Base-by-base conservation (phyloP, 139 green algal genomes). In the Volvox africanus region DNA sequence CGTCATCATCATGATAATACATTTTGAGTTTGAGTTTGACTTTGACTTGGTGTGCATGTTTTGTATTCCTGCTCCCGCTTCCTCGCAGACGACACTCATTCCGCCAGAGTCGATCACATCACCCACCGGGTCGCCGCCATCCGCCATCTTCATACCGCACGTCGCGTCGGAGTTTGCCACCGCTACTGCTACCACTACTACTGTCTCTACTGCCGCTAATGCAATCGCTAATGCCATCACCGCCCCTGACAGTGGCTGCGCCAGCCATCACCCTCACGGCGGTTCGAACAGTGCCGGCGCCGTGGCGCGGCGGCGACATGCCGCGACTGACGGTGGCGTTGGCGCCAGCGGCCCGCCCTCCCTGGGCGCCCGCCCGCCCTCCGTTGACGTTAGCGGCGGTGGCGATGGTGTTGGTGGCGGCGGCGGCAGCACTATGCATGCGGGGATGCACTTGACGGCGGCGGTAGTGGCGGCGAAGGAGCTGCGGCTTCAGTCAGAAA, bases 381-480 rank as follows among this genome's bases (percentile, higher is more conserved):
- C 18, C 71, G 26, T 1, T 21, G 71, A 79, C 71, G 76, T 19
- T 17, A 35, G 17, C 33, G 76, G 33, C 30, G 32, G 6, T 36
- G 76, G 14, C 32, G 33, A 24, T 61, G 14, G 14, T 65, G 36
- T 1, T 32, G 78, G 21, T 11, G 36, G 17, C 78, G 78, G 36
- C 78, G 20, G 78, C 78, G 78, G 78, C 36, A 26, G 78, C 78
- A 44, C 36, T 35, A 30, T 17, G 11, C 36, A 35, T 44, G 36
- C 21, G 11, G 68, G 85, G 18, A 61, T 61, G 85, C 85, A 89
- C 16, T 89, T 67, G 85, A 30, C 69, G 5, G 69, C 85, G 26
- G 85, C 85, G n/a, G 85, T 80, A 17, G 37, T 44, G 21, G 81
- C 61, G 28, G 69, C 85, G 13, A 32, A 82, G 32, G 37, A 82